Conservation (phyloP, 257 asterid genomes). For the Solanum arcanum region DNA sequence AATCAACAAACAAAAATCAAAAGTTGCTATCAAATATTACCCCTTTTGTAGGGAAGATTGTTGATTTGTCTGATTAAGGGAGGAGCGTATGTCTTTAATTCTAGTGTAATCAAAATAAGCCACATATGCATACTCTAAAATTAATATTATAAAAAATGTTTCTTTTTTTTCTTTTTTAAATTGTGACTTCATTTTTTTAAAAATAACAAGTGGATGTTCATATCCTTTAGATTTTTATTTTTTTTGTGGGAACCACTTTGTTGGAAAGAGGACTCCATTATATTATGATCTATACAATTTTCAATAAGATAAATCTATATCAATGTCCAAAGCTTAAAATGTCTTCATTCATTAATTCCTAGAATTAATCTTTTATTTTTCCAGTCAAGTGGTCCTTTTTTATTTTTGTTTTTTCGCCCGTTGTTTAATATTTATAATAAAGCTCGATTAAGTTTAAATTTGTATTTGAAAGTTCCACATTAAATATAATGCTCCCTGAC, state of each 20-base stretch:
- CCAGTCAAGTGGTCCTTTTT: neutral
- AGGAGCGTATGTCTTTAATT: neutral
- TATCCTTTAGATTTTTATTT: neutral
- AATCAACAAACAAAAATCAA: conserved; percentile 25
- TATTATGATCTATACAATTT: conserved; percentile 4
- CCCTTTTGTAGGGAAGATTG: neutral
- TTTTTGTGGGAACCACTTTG: conserved; percentile 24
- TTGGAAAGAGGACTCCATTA: neutral
- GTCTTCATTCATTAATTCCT: neutral
- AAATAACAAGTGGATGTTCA: neutral
- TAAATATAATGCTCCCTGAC: accelerated
- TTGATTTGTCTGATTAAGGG: neutral
- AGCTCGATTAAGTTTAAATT: accelerated
- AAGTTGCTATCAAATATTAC: neutral
- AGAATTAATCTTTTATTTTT: neutral
- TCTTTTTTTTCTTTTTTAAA: neutral
- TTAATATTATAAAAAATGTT: neutral
- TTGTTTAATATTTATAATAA: accelerated
- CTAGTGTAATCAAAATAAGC: conserved; percentile 11
- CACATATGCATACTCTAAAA: conserved; percentile 4
- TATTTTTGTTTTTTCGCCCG: too few relatives aligned
- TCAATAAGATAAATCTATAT: conserved; percentile 18
- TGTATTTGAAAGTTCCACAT: accelerated
- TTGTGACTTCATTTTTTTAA: neutral
- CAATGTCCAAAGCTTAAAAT: conserved; percentile 1